Evolutionary conservation across 1,284 basidiomycete genomes (phyloP), one percentile per base, ranked within the genome.

Genomic region (Ganoderma boninense): DNA sequence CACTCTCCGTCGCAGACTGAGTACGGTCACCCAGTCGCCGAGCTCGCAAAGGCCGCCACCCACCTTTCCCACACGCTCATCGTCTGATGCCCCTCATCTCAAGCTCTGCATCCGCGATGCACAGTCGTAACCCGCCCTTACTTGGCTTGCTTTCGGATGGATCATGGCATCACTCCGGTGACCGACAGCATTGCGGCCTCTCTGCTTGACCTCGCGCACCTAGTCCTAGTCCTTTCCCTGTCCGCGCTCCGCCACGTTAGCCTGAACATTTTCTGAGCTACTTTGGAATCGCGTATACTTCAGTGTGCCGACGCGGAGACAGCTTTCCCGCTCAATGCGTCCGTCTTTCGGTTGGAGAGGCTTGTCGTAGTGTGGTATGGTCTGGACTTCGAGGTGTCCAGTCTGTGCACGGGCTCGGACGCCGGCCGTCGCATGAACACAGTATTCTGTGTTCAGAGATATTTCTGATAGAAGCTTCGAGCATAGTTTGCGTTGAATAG

Each of bases 261-360:
- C 7, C 38, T 61, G n/a, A n/a, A n/a, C n/a, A n/a, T n/a, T 38
- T 68, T 44, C 32, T n/a, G 0, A n/a, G 10, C 38, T 61, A 61
- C 60, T 49, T 60, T 44, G n/a, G 20, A n/a, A 26, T 68, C 32
- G 7, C 20, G 2, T 68, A 59, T 56, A 40, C n/a, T n/a, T 26
- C 67, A 46, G 18, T 57, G 29, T 13, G 43, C 62, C 43, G n/a
- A 43, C 20, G n/a, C 60, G 10, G 60, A 61, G 40, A n/a, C n/a
- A n/a, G 40, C 23, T 13, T 38, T n/a, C 60, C 40, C 60, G 20
- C 60, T 61, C 11, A 23, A 13, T 14, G 60, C 60, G 14, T 61
- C 60, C n/a, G 20, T 40, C n/a, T 61, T 61, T 40, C 60, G 40
- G 23, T 10, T 4, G 23, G 60, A 61, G 60, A 38, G 60, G 4